Percentiles rank a stretch among this genome's conserved stretches.
Evolutionary conservation across 768 basidiomycete species (phyloP).

Genomic region (Floccularia luteovirens): DNA sequence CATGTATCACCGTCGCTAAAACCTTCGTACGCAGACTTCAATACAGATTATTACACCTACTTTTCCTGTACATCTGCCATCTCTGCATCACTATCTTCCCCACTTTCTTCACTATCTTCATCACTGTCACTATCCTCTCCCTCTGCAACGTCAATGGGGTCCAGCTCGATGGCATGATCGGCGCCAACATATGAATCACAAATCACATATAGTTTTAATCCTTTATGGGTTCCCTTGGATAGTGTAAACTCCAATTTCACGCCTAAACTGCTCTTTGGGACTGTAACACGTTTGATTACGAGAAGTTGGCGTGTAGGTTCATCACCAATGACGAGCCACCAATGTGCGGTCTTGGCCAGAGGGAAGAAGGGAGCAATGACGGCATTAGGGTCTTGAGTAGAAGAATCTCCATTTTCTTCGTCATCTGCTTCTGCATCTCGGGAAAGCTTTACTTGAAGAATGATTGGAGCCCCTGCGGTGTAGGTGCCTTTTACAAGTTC

Average conservation of each 20-base stretch:
- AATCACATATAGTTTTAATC: constrained; percentile 87
- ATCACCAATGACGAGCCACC: constrained; percentile 98
- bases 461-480: constrained; percentile 79
- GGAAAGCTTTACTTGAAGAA: constrained; percentile 69
- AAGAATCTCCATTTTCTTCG: constrained; percentile 59
- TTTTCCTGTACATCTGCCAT: background rate
- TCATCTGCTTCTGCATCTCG: constrained; percentile 81
- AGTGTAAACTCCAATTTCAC: constrained; percentile 88
- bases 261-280: constrained; percentile 75
- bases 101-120: constrained; percentile 65
- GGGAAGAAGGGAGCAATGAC: constrained; percentile 97
- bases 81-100: constrained; percentile 28
- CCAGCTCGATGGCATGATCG: constrained; percentile 85
- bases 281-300: constrained; percentile 83
- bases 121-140: constrained; percentile 85
- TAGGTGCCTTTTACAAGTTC: constrained; percentile 85
- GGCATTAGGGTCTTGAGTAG: too few relatives aligned
- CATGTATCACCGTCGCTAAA: too few relatives aligned
- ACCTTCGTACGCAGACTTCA: too few relatives aligned
- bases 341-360: constrained; percentile 83
- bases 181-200: constrained; percentile 90
- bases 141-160: constrained; percentile 80
- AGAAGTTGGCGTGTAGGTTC: constrained; percentile 72
- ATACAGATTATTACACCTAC: background rate
- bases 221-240: constrained; percentile 72